Conservation (phyloP, 345 rosid species). For the Moricandia arvensis region DNA sequence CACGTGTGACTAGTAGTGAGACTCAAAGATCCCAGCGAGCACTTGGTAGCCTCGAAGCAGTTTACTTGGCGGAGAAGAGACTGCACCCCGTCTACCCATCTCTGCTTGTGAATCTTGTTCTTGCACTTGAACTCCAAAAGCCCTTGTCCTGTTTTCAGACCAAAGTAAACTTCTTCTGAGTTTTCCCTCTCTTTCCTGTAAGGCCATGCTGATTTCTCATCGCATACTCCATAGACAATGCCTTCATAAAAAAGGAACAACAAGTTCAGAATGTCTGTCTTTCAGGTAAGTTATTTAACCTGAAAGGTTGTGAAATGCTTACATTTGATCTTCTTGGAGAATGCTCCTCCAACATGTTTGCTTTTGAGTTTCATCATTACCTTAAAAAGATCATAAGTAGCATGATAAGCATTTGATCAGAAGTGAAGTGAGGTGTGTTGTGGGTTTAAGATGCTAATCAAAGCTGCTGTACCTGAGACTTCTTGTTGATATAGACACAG, state of each 20-base stretch:
- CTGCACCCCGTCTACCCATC: conserved; percentile 78
- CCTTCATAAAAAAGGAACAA: conserved; percentile 42
- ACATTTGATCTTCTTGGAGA: conserved; percentile 42
- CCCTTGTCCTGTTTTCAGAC: conserved; percentile 88
- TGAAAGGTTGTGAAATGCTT: conserved; percentile 15
- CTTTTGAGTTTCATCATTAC: conserved; percentile 42
- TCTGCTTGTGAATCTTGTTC: conserved; percentile 77
- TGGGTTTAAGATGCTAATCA: conserved; percentile 2
- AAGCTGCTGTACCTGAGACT: conserved; percentile 33
- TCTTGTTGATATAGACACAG: conserved; percentile 35
- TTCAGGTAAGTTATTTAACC: conserved; percentile 10
- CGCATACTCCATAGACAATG: conserved; percentile 75
- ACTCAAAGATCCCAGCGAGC: conserved; percentile 54
- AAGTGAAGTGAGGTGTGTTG: conserved; percentile 14
- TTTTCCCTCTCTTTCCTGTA: conserved; percentile 75
- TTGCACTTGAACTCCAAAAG: conserved; percentile 90
- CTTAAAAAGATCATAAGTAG: conserved; percentile 9
- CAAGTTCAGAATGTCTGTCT: conserved; percentile 16
- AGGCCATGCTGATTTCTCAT: conserved; percentile 85
- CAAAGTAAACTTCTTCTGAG: conserved; percentile 74
- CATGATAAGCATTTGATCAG: conserved; percentile 8
- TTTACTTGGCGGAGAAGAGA: conserved; percentile 67
- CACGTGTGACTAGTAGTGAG: conserved; percentile 39
- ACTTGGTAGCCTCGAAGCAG: conserved; percentile 48
- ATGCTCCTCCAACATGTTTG: conserved; percentile 43